Evolutionary conservation across 2,329 filamentous ascomycete species (phyloP).

Genomic region (Pseudogymnoascus sp.): DNA sequence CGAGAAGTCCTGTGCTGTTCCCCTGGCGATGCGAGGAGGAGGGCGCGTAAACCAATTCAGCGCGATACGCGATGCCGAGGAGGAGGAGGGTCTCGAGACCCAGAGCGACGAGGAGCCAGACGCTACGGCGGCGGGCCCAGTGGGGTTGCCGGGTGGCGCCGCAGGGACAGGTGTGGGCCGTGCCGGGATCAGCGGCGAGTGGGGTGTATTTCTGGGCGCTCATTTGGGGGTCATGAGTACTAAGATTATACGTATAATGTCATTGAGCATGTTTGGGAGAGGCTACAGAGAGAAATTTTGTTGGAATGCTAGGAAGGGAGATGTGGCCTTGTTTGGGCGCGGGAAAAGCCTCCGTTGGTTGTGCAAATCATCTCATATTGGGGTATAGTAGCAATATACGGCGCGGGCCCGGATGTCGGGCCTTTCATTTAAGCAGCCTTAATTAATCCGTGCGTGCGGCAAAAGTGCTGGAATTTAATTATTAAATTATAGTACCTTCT

Average conservation of each 20-base stretch:
- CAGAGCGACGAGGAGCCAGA: background rate
- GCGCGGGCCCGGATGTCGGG: background rate
- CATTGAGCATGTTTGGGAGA: background rate
- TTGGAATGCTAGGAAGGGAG: background rate
- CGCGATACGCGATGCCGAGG: background rate
- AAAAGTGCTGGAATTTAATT: background rate
- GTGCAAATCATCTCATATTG: slow-evolving; percentile 1
- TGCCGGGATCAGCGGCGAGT: background rate
- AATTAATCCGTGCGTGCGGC: background rate
- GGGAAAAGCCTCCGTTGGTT: background rate
- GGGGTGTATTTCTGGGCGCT: background rate
- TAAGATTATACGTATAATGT: background rate
- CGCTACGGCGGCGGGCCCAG: background rate
- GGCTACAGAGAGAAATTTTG: background rate
- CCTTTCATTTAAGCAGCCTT: background rate
- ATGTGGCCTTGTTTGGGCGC: slow-evolving; percentile 6
- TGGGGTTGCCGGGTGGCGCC: background rate
- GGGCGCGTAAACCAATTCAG: background rate
- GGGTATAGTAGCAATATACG: background rate
- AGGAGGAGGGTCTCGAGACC: slow-evolving; percentile 3
- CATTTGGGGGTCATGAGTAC: background rate
- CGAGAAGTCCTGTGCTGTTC: background rate
- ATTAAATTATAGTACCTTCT: too few relatives aligned
- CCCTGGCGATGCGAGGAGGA: background rate
- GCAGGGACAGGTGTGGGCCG: background rate